phyloP scores from a whole-genome alignment of 2,329 filamentous ascomycete genomes.

The Xylariomycetidae sp. region DNA sequence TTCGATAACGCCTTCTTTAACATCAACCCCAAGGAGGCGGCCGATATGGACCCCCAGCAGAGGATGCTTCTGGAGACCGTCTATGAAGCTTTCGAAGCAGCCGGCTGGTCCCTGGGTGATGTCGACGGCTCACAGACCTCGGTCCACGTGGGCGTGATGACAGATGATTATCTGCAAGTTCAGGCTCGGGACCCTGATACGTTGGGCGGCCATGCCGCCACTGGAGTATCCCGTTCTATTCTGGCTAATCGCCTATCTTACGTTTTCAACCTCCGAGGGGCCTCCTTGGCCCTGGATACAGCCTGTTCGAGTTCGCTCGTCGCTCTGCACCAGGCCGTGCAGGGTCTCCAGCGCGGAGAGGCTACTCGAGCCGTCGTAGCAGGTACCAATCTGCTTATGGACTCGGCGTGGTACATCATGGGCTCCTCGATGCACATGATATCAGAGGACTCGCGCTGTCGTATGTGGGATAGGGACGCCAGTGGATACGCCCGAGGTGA shows the following conservation, averaged over 20 bases:
- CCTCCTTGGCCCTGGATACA: neutral
- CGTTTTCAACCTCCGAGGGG: neutral
- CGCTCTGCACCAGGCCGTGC: neutral
- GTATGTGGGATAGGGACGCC: neutral
- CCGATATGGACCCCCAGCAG: neutral
- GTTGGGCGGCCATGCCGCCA: neutral
- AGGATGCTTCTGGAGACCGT: neutral
- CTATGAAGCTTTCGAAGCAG: neutral
- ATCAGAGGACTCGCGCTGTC: neutral
- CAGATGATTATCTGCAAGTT: neutral
- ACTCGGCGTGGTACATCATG: neutral
- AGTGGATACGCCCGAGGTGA: neutral
- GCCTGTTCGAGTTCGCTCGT: neutral
- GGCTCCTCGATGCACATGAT: neutral
- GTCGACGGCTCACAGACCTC: neutral
- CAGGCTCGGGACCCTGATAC: neutral
- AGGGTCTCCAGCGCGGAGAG: neutral
- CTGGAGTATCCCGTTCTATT: neutral
- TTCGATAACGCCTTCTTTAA: neutral
- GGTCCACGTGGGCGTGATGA: neutral
- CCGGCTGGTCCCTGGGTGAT: neutral
- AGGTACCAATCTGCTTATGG: neutral
- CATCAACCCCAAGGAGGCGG: neutral
- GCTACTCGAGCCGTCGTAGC: neutral
- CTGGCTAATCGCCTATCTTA: neutral